Evolutionary conservation across 805 yeast species (phyloP), one percentile per base, ranked within the genome.

Genomic region (Ogataea nakhonphanomensis): DNA sequence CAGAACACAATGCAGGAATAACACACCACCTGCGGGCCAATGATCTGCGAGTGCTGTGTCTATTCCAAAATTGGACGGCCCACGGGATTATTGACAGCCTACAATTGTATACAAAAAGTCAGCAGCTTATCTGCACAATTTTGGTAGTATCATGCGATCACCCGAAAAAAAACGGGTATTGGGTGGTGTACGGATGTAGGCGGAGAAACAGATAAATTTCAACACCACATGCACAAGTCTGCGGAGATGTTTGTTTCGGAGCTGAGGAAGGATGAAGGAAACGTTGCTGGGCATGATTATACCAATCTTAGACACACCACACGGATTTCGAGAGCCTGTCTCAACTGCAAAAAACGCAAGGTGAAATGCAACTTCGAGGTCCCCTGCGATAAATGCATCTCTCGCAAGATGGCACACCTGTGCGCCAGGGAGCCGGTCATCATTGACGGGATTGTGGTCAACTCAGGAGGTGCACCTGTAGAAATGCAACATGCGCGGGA

Each of bases 281-380:
- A 24, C 26, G 20, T 33, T 15, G 9, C 28, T 1, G 24, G 30
- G 13, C 10, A 44, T 1, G 59, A 51, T 25, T 28, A 41, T 0
- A 26, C 53, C 11, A 55, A 49, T 23, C 26, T 58, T 1, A 49
- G 60, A 21, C 54, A 51, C 23, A 53, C 66, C 7, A 59, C 54
- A 17, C 56, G 74, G 26, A 59, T 62, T 7, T 62, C 71, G 5
- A 54, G 62, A 39, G 73, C 76, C 3, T 74, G 79, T 49, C 64
- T 61, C 39, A 62, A 63, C 37, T 74, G 79, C 50, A 60, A 73
- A 30, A 62, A 59, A 43, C 57, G 75, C 24, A 73, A 74, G 51
- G 71, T 70, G 37, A 73, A 70, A 46, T 74, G 79, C 51, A 69
- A 74, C 49, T 70, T 73, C 12, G 62, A 61, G 23, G 58, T 58